These are phyloP conservation scores for Rubus parviflorus DNA, from an alignment of 306 rosid genomes.

Conservation along the genomic window DNA sequence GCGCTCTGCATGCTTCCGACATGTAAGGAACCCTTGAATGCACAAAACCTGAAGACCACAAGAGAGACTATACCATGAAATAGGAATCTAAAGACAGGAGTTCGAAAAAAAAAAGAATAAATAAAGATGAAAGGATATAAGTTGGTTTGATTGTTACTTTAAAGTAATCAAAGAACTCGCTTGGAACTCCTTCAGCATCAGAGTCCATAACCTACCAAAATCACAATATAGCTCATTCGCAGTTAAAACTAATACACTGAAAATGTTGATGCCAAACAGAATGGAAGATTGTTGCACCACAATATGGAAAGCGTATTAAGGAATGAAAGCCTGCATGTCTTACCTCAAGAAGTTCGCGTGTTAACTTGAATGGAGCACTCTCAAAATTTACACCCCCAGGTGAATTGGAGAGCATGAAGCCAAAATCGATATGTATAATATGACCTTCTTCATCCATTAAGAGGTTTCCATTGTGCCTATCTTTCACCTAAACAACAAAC, in stretches of 20 bases:
- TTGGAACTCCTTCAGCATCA: slow-evolving; percentile 98
- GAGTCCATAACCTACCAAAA: slow-evolving; percentile 95
- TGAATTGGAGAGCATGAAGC: slow-evolving; percentile 98
- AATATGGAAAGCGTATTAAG: not conserved
- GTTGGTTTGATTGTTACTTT: slow-evolving; percentile 52
- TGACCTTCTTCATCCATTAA: slow-evolving; percentile 97
- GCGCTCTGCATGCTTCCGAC: slow-evolving; percentile 99
- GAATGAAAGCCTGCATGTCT: not conserved
- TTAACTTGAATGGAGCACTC: slow-evolving; percentile 97
- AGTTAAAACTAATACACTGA: not conserved
- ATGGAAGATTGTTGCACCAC: not conserved
- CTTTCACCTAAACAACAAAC: slow-evolving; percentile 66
- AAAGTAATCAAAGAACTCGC: slow-evolving; percentile 98
- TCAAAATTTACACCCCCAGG: slow-evolving; percentile 99
- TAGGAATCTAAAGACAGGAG: slow-evolving; percentile 18
- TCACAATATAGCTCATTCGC: slow-evolving; percentile 1
- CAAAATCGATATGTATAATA: slow-evolving; percentile 96
- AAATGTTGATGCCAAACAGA: slow-evolving; percentile 1
- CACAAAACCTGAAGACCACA: slow-evolving; percentile 75
- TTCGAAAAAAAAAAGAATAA: not conserved
- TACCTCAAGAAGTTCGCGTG: slow-evolving; percentile 98
- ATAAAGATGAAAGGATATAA: not conserved
- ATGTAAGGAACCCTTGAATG: slow-evolving; percentile 99
- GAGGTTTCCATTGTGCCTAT: slow-evolving; percentile 96
- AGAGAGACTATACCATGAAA: slow-evolving; percentile 22